Conservation (phyloP, 139 green algal species). For the Parachlorella kessleri region DNA sequence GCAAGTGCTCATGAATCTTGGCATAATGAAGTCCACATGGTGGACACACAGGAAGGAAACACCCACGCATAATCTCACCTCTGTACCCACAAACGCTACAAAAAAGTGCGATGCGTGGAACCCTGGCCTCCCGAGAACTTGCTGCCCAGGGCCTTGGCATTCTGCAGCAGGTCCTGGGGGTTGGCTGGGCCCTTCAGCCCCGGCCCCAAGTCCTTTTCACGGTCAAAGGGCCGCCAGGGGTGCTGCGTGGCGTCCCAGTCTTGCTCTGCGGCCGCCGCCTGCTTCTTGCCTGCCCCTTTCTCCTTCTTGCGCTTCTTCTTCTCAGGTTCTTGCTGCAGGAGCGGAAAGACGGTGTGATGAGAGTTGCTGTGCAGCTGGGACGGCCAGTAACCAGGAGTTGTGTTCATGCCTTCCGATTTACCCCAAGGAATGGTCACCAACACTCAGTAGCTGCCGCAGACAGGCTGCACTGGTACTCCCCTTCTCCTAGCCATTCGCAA, state of each 20-base stretch:
- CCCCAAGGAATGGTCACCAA: too few species aligned
- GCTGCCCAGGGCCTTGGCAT: constrained; percentile 27
- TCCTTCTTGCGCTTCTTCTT: constrained; percentile 54
- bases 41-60: too few species aligned
- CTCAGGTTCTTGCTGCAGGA: constrained; percentile 9
- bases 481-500: constrained; percentile 14
- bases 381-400: too few species aligned
- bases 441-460: too few species aligned
- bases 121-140: constrained; percentile 41
- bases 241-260: constrained; percentile 35
- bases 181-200: constrained; percentile 23
- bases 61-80: too few species aligned
- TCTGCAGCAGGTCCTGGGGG: constrained; percentile 60
- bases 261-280: background rate
- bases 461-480: too few species aligned
- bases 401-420: too few species aligned
- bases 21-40: too few species aligned
- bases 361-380: too few species aligned
- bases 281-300: constrained; percentile 22
- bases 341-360: background rate
- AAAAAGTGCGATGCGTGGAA: too few species aligned
- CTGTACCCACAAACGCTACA: too few species aligned
- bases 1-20: too few species aligned
- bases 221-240: constrained; percentile 77
- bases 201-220: constrained; percentile 69